These are phyloP conservation scores for Ophiostoma ulmi DNA, from an alignment of 2,329 filamentous ascomycete genomes.

Conservation along the genomic window DNA sequence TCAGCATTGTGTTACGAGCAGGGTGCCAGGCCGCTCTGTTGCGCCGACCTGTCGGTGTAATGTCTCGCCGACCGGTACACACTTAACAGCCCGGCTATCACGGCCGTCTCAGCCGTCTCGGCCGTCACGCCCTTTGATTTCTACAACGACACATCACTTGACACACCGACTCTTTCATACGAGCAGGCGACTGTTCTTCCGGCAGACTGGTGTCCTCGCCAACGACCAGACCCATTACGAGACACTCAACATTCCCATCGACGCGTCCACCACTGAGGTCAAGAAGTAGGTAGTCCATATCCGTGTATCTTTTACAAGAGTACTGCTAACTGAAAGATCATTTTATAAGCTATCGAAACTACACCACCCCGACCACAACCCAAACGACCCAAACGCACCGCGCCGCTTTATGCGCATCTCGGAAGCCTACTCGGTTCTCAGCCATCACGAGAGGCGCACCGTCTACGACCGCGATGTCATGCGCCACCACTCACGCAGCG, in stretches of 20 bases:
- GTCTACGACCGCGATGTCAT: constrained; percentile 72
- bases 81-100: constrained; percentile 19
- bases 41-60: constrained; percentile 16
- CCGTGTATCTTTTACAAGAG: background rate
- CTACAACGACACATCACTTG: background rate
- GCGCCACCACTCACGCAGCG: constrained; percentile 35
- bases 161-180: constrained; percentile 29
- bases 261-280: constrained; percentile 69
- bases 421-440: constrained; percentile 76
- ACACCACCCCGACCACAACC: constrained; percentile 91
- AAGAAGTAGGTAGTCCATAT: constrained; percentile 59
- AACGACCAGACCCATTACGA: constrained; percentile 69
- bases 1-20: background rate
- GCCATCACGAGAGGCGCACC: constrained; percentile 66
- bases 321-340: constrained; percentile 40
- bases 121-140: background rate
- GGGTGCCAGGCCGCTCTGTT: constrained; percentile 12
- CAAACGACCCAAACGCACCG: constrained; percentile 63
- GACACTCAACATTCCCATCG: constrained; percentile 63
- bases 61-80: background rate
- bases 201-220: constrained; percentile 32
- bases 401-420: constrained; percentile 76
- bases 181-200: constrained; percentile 28
- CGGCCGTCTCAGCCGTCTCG: background rate
- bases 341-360: constrained; percentile 90